phyloP scores from a whole-genome alignment of 345 rosid species.

The Syzygium jambos region DNA sequence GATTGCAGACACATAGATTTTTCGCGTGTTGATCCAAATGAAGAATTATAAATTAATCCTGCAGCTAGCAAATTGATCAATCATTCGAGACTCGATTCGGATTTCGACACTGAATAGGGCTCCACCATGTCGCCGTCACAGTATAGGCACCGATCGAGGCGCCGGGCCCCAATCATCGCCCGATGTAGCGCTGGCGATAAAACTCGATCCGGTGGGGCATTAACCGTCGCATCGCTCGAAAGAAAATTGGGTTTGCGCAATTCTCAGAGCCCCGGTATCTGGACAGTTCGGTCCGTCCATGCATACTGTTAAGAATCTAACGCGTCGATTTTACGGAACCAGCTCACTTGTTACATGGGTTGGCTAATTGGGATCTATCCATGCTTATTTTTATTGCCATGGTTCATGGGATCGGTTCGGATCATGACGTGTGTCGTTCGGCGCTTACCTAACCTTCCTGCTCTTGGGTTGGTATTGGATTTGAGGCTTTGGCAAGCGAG shows the following conservation, averaged over 20 bases:
- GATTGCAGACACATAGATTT: neutral
- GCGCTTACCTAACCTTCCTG: neutral
- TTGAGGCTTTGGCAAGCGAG: neutral
- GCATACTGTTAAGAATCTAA: neutral
- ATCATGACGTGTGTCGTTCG: neutral
- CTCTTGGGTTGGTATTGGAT: neutral
- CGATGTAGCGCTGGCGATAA: fast-evolving
- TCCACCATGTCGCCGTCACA: fast-evolving
- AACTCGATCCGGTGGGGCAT: fast-evolving
- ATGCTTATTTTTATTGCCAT: neutral
- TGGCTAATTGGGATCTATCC: neutral
- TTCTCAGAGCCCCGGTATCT: neutral
- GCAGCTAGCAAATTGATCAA: neutral
- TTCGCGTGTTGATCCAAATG: neutral
- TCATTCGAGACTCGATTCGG: neutral
- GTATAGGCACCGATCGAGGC: fast-evolving
- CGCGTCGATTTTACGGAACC: neutral
- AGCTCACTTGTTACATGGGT: neutral
- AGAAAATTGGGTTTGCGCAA: fast-evolving
- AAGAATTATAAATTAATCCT: fast-evolving
- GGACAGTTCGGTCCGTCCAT: fast-evolving
- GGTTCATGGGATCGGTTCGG: neutral
- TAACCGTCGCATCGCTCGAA: fast-evolving
- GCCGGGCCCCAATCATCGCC: fast-evolving
- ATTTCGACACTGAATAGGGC: neutral